A percentile compares a stretch with the other conserved stretches of the same genome.
Conservation (phyloP, 108 stramenopile genomes). For the Cyclotella sp. region DNA sequence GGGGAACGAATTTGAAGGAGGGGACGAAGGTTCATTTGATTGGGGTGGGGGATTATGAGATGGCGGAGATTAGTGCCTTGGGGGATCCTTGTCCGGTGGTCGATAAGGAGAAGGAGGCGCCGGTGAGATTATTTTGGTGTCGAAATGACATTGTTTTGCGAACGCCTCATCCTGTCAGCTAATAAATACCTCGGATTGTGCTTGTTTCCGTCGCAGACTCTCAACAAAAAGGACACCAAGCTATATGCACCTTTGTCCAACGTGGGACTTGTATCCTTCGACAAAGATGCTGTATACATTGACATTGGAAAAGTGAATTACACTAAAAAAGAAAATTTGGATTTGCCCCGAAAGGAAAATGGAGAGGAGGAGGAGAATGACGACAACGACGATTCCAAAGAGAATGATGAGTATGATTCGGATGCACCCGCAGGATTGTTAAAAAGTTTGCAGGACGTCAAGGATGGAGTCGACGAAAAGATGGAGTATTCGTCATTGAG, state of each 20-base stretch:
- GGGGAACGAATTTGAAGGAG: constrained; percentile 93
- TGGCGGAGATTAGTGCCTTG: constrained; percentile 73
- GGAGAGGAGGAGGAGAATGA: constrained; percentile 32
- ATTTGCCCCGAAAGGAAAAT: constrained; percentile 32
- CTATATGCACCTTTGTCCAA: constrained; percentile 96
- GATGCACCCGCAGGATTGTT: constrained; percentile 79
- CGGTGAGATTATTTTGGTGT: constrained; percentile 21
- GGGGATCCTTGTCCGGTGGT: constrained; percentile 88
- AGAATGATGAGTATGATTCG: constrained; percentile 45
- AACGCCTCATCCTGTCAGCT: not conserved
- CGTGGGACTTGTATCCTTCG: constrained; percentile 92
- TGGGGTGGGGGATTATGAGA: constrained; percentile 94
- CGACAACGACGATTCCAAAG: constrained; percentile 52
- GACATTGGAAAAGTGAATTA: constrained; percentile 92
- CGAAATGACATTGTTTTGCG: not conserved
- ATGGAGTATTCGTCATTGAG: constrained; percentile 80
- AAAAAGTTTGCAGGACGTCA: constrained; percentile 89
- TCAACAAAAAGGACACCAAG: constrained; percentile 89
- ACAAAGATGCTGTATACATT: constrained; percentile 98
- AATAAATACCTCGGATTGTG: not conserved
- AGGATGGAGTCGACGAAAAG: constrained; percentile 86
- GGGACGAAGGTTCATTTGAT: constrained; percentile 91
- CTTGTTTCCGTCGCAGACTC: constrained; percentile 39
- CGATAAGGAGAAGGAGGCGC: constrained; percentile 77
- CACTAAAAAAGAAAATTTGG: constrained; percentile 83